Base-by-base conservation (phyloP, 345 rosid genomes). In the Salix arbutifolia region DNA sequence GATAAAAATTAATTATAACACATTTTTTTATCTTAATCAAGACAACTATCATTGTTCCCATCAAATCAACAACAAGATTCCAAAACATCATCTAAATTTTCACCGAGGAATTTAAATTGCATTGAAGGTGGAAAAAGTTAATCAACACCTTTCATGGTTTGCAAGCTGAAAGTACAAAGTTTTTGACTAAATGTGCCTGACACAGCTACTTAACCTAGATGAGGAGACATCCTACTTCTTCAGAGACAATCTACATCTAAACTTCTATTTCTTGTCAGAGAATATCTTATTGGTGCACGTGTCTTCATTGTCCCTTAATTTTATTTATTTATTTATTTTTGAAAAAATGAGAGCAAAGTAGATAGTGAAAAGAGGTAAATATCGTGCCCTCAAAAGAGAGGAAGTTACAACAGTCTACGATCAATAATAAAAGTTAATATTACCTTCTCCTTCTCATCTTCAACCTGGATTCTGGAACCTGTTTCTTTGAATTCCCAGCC, bases 401-500 rank as follows among this genome's bases (percentile, higher is more conserved):
- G 38, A 76, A 17, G 6, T 2, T 25, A 40, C 30, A 6, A 18
- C 18, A 53, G 46, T 37, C n/a, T n/a, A 70, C 71, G 14, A 70
- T 65, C 79, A 71, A 71, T 38, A 46, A 31, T 18, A 70, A 3
- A 44, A 38, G 5, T 16, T 31, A 1, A 23, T 23, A 13, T n/a
- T 69, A 76, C 80, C 80, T 73, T 56, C 25, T 53, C 50, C 28
- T 72, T 60, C 13, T 53, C 68, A 31, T 62, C 71, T 48, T 48
- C 74, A 64, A 11, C 31, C 44, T 31, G 74, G 65, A 40, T 26
- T 73, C 71, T 31, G 13, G 84, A 73, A 66, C 78, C 83, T 1
- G 88, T 87, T 31, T 79, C 76, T 75, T 80, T 87, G 74, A 87
- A 83, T 21, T 81, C 90, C 92, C 91, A 89, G 46, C 78, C 87